Evolutionary conservation across 2,329 filamentous ascomycete genomes (phyloP).

Genomic region (Neurospora sp.): DNA sequence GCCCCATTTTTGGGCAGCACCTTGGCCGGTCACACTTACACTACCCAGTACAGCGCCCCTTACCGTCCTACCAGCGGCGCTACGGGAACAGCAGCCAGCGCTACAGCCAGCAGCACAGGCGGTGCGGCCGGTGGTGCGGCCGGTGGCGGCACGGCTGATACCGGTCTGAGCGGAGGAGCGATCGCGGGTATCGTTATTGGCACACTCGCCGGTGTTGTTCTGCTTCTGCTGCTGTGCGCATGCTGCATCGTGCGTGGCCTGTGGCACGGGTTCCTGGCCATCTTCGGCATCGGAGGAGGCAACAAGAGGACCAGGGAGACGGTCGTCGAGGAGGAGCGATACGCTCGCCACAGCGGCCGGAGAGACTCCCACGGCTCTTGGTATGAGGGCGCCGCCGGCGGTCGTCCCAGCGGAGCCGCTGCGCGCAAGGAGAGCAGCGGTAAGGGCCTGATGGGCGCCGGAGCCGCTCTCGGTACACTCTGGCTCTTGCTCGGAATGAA

Average conservation of each 20-base stretch:
- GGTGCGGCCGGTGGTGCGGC: constrained; percentile 36
- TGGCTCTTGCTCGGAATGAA: constrained; percentile 43
- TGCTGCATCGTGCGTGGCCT: constrained; percentile 59
- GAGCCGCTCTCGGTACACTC: constrained; percentile 40
- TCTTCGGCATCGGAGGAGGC: constrained; percentile 51
- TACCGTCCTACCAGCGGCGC: constrained; percentile 45
- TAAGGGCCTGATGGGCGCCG: constrained; percentile 43
- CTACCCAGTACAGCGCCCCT: constrained; percentile 44
- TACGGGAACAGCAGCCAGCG: constrained; percentile 37
- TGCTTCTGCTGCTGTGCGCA: constrained; percentile 63
- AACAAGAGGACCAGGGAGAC: constrained; percentile 35
- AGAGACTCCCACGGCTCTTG: constrained; percentile 48
- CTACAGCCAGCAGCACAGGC: constrained; percentile 30
- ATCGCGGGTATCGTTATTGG: constrained; percentile 78
- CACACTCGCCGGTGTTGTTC: constrained; percentile 53
- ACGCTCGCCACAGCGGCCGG: constrained; percentile 35
- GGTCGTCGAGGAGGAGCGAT: constrained; percentile 52
- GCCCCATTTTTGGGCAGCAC: constrained; percentile 26
- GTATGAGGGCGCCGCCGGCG: constrained; percentile 39
- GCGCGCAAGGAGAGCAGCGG: constrained; percentile 39
- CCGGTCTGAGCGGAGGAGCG: constrained; percentile 55
- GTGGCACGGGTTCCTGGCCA: constrained; percentile 47
- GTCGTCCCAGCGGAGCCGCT: constrained; percentile 32
- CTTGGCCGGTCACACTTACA: constrained; percentile 35
- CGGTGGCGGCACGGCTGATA: constrained; percentile 28